Base-by-base conservation (phyloP, 768 basidiomycete species). In the Termitomyces eurrhizus region DNA sequence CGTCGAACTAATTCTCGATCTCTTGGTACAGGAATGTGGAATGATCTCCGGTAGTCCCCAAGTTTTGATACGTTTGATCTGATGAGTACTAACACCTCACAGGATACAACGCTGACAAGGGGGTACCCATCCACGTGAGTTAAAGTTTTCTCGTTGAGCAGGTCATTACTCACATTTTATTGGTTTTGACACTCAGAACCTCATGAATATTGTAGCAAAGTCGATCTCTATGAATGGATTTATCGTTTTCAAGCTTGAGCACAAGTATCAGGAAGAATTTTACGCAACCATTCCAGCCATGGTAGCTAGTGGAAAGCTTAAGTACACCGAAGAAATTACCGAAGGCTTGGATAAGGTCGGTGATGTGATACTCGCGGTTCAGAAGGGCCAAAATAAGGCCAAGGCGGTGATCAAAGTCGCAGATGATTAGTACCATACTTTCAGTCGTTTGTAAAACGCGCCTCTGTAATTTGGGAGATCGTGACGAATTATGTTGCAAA, bases 281-380 rank as follows among this genome's bases (percentile, higher is more conserved):
- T 76, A 75, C 57, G 65, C 64, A 12, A 71, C 66, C 8, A 52
- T 84, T 4, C 78, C 82, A 5, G 65, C 65, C 2, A 67, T 70
- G 37, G 65, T 85, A 37, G 77, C 75, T 2, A 71, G 69, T 4
- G 81, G 83, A 3, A 73, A 81, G 64, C 59, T 84, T 53, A 79
- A 79, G 68, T 74, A 78, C 51, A 67, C 60, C 18, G 84, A 85
- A 62, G 76, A 83, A 46, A 59, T 82, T 2, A 73, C 68, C 18
- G 67, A 68, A 13, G 83, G 83, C 4, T 70, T 85, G 33, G 79
- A 74, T 6, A 70, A 65, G 32, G 70, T 73, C 29, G 75, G 73
- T 9, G 75, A 78, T 14, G 73, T 68, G 4, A 69, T 83, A 32
- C 42, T 78, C 2, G 66, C 64, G 11, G 67, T 71, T 37, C 71